Evolutionary conservation across 2,329 filamentous ascomycete species (phyloP), one percentile per base, ranked within the genome.

Genomic region (Epicoccum sorghinum): DNA sequence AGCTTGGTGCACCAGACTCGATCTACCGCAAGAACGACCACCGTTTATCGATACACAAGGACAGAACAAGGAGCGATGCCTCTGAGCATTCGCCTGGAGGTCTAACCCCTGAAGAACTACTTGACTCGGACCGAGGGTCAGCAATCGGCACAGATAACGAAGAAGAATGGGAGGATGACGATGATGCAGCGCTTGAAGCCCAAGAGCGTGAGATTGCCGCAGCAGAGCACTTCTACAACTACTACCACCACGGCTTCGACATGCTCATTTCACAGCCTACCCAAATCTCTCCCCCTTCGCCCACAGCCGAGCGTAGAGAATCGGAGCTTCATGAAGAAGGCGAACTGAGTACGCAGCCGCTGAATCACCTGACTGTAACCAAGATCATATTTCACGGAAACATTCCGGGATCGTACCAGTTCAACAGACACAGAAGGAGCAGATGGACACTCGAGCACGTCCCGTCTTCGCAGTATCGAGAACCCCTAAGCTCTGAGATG

Each of bases 301-400:
- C 84, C 22, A 79, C 80, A 6, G 87, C 89, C 0, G 89, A 87
- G 10, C 77, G 80, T 4, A 79, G 72, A 33, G 64, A 69, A 4
- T 52, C 62, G 4, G 54, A 69, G 14, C 57, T 66, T 5, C 36
- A 65, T 9, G 62, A 62, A 40, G 61, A 67, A 37, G 64, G 66
- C 14, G 64, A 68, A 27, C 58, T 69, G 33, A 64, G 62, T n/a
- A 61, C 62, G 24, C 67, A 70, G 46, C 72, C 74, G 10, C 60
- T 72, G 4, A 86, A 91, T 53, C 86, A 88, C 36, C 81, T 96
- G 9, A 91, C 95, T 0, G 93, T 90, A 5, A 95, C 90, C 0
- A 98, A 98, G 71, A 74, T 99, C n/a, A 86, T 98, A 14, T 82
- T 99, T 2, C 95, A 99, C 73, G 91, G 90, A 38, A 99, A 99